Conservation (phyloP, 305 asterid genomes). For the Lippia alba region DNA sequence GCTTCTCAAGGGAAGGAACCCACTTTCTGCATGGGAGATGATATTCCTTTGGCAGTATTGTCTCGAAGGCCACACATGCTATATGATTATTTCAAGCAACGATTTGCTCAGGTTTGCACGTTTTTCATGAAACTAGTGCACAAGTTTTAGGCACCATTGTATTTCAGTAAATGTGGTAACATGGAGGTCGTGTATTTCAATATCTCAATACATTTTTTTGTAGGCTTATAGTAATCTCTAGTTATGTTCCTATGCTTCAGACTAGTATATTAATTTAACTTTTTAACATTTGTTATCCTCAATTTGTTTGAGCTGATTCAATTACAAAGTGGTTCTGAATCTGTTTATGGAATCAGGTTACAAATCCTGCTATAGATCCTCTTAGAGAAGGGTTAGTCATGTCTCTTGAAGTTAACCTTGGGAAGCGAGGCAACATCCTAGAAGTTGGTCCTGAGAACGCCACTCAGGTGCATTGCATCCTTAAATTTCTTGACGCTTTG, state of each 20-base stretch:
- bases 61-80: conserved; percentile 91
- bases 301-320: conserved; percentile 25
- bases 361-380: conserved; percentile 99
- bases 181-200: neutral
- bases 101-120: conserved; percentile 90
- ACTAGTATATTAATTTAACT: conserved; percentile 6
- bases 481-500: conserved; percentile 31
- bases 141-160: neutral
- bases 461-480: conserved; percentile 71
- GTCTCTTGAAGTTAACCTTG: conserved; percentile 99
- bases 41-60: conserved; percentile 92
- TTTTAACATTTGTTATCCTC: conserved; percentile 2
- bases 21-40: conserved; percentile 99
- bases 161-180: neutral
- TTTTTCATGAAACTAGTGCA: conserved; percentile 27
- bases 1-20: conserved; percentile 99
- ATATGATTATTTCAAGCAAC: conserved; percentile 95
- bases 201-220: conserved; percentile 7
- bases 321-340: conserved; percentile 28
- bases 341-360: conserved; percentile 63
- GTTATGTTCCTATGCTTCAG: conserved; percentile 15
- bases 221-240: conserved; percentile 13
- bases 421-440: conserved; percentile 89
- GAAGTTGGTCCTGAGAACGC: conserved; percentile 97
- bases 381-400: conserved; percentile 98